These are phyloP conservation scores for Arthrobotrys sphaeroides DNA, from an alignment of 2,329 filamentous ascomycete species.

Conservation along the genomic window DNA sequence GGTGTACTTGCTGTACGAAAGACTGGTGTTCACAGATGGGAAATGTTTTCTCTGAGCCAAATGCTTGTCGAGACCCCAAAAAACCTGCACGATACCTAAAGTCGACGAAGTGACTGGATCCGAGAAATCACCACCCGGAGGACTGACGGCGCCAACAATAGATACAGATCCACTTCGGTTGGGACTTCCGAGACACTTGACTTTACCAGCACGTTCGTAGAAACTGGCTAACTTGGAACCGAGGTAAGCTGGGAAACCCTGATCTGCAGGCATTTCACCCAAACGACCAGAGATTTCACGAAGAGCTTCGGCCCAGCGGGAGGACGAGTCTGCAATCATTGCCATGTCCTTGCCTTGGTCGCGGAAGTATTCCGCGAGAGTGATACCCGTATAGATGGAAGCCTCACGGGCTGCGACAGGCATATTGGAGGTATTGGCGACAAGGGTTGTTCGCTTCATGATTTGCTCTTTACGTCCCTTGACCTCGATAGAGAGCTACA, in stretches of 20 bases:
- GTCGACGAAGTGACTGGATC: slow-evolving; percentile 95
- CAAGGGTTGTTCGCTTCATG: slow-evolving; percentile 99
- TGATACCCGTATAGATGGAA: slow-evolving; percentile 97
- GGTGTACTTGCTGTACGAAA: slow-evolving; percentile 98
- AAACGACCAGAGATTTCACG: slow-evolving; percentile 98
- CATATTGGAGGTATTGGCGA: slow-evolving; percentile 99
- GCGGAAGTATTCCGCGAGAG: slow-evolving; percentile 94
- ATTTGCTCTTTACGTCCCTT: slow-evolving; percentile 96
- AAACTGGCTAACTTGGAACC: slow-evolving; percentile 97
- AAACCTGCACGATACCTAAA: slow-evolving; percentile 96
- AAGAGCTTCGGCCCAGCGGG: slow-evolving; percentile 97
- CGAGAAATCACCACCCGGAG: slow-evolving; percentile 98
- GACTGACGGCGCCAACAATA: slow-evolving; percentile 96
- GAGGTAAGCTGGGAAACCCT: slow-evolving; percentile 98
- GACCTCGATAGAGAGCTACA: slow-evolving; percentile 91
- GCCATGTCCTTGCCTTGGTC: slow-evolving; percentile 97
- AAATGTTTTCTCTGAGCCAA: slow-evolving; percentile 68
- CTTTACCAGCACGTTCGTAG: slow-evolving; percentile 96
- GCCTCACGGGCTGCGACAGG: slow-evolving; percentile 97
- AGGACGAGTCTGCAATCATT: slow-evolving; percentile 99
- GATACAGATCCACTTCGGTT: slow-evolving; percentile 91
- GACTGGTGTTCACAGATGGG: slow-evolving; percentile 93
- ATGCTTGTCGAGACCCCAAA: slow-evolving; percentile 76
- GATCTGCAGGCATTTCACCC: slow-evolving; percentile 99
- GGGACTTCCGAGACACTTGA: slow-evolving; percentile 84